These are phyloP conservation scores for Ogataea hybrid DNA, from an alignment of 1,139 yeast genomes.

Conservation along the genomic window DNA sequence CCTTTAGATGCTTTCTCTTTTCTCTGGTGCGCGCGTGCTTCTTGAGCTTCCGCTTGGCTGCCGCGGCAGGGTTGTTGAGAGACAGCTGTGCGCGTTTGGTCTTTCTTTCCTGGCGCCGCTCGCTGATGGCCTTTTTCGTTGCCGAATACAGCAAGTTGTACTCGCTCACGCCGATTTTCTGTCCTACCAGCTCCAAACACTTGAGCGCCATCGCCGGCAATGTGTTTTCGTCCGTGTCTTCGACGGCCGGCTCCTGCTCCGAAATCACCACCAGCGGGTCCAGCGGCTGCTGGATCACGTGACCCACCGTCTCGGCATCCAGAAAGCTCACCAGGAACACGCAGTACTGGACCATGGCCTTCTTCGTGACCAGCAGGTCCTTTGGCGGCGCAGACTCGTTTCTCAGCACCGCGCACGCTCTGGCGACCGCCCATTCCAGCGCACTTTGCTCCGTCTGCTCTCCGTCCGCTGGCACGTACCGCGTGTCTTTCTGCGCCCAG, in stretches of 20 bases:
- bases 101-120: constrained; percentile 72
- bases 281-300: constrained; percentile 40
- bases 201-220: constrained; percentile 62
- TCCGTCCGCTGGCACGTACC: constrained; percentile 34
- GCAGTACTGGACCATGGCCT: constrained; percentile 56
- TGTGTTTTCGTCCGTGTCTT: constrained; percentile 41
- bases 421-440: constrained; percentile 59
- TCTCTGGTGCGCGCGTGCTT: constrained; percentile 76
- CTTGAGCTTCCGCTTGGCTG: constrained; percentile 72
- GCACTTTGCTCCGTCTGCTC: constrained; percentile 37
- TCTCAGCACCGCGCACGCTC: constrained; percentile 62
- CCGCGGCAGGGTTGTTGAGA: constrained; percentile 76
- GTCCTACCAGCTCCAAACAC: constrained; percentile 65
- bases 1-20: constrained; percentile 70
- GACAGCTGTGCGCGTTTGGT: constrained; percentile 76
- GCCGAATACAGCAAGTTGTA: constrained; percentile 61
- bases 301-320: constrained; percentile 37
- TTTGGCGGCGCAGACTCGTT: constrained; percentile 53
- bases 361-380: constrained; percentile 58
- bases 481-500: constrained; percentile 54
- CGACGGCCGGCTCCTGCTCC: constrained; percentile 43
- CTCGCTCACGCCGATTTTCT: constrained; percentile 68
- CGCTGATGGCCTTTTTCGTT: constrained; percentile 58
- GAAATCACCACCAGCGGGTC: constrained; percentile 59
- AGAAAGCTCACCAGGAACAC: constrained; percentile 45